Evolutionary conservation across 108 stramenopile species (phyloP).

Genomic region (Seminavis robusta): DNA sequence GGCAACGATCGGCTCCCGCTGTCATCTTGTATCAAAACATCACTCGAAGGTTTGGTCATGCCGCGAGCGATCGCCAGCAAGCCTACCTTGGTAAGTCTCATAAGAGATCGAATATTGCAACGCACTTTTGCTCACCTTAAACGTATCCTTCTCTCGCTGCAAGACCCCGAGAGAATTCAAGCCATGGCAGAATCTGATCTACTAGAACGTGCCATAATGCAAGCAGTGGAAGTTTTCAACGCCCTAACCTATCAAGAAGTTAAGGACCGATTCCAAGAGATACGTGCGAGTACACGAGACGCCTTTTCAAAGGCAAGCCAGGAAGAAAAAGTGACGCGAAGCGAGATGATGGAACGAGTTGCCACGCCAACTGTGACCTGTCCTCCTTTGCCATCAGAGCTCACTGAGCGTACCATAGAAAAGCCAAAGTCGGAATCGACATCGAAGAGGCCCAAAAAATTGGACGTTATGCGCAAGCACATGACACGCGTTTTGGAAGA

Average conservation of each 20-base stretch:
- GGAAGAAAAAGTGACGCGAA: constrained; percentile 71
- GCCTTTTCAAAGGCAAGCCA: constrained; percentile 57
- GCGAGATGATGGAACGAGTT: constrained; percentile 59
- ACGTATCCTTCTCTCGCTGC: no score
- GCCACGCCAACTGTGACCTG: constrained; percentile 37
- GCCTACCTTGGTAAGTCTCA: constrained; percentile 57
- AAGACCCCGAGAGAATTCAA: constrained; percentile 28
- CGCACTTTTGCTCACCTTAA: not conserved
- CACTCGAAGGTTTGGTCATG: constrained; percentile 83
- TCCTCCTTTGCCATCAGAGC: constrained; percentile 3
- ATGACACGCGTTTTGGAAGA: constrained; percentile 75
- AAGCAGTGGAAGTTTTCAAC: constrained; percentile 52
- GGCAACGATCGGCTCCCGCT: constrained; percentile 53
- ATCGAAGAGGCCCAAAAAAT: constrained; percentile 20
- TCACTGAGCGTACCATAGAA: not conserved
- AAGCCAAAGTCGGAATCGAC: not conserved
- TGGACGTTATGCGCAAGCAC: constrained; percentile 81
- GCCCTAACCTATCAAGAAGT: constrained; percentile 44
- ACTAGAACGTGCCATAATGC: constrained; percentile 37
- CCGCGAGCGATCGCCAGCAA: constrained; percentile 80
- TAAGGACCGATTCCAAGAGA: constrained; percentile 48
- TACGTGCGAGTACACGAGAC: constrained; percentile 26
- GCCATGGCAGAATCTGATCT: constrained; percentile 44
- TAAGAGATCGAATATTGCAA: constrained; percentile 3
- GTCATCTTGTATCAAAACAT: constrained; percentile 58